A percentile compares a stretch with the other conserved stretches of the same genome.
These are phyloP conservation scores for Bacidia gigantensis DNA, from an alignment of 495 filamentous ascomycete genomes.

Conservation along the genomic window DNA sequence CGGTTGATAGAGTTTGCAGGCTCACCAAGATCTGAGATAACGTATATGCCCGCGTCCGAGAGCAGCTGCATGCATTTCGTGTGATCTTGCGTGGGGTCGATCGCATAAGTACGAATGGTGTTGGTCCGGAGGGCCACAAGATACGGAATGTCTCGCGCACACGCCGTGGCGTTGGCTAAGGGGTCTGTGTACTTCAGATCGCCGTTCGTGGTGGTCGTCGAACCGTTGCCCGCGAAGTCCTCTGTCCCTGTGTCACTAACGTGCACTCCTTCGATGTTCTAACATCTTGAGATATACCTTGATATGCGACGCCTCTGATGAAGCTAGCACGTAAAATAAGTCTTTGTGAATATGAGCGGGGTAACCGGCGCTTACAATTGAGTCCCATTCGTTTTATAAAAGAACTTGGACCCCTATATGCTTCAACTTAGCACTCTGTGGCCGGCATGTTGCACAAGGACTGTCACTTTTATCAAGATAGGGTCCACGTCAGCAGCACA, in stretches of 20 bases:
- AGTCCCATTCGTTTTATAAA: slow-evolving; percentile 56
- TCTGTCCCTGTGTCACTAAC: slow-evolving; percentile 21
- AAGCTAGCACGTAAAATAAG: slow-evolving; percentile 31
- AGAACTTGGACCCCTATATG: slow-evolving; percentile 59
- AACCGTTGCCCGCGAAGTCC: slow-evolving; percentile 35
- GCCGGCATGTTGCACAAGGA: slow-evolving; percentile 9
- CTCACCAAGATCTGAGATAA: slow-evolving; percentile 77
- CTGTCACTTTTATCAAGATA: slow-evolving; percentile 53
- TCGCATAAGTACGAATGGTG: slow-evolving; percentile 82
- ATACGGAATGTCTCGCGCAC: slow-evolving; percentile 72
- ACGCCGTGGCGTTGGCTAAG: slow-evolving; percentile 52
- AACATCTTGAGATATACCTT: slow-evolving; percentile 30
- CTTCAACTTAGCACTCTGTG: not conserved
- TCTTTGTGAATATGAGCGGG: not conserved
- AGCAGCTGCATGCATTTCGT: slow-evolving; percentile 72
- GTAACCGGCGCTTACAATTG: slow-evolving; percentile 53
- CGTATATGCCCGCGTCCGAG: slow-evolving; percentile 79
- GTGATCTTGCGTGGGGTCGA: slow-evolving; percentile 71
- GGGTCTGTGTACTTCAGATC: slow-evolving; percentile 44
- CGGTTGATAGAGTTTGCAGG: slow-evolving; percentile 75
- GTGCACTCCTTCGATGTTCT: slow-evolving; percentile 6
- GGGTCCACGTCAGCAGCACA: slow-evolving; percentile 48
- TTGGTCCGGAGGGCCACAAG: slow-evolving; percentile 70
- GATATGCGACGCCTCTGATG: slow-evolving; percentile 86
- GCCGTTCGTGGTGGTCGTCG: slow-evolving; percentile 19